These are phyloP conservation scores for Apiotrichum siamense DNA, from an alignment of 1,284 basidiomycete genomes.

Conservation along the genomic window DNA sequence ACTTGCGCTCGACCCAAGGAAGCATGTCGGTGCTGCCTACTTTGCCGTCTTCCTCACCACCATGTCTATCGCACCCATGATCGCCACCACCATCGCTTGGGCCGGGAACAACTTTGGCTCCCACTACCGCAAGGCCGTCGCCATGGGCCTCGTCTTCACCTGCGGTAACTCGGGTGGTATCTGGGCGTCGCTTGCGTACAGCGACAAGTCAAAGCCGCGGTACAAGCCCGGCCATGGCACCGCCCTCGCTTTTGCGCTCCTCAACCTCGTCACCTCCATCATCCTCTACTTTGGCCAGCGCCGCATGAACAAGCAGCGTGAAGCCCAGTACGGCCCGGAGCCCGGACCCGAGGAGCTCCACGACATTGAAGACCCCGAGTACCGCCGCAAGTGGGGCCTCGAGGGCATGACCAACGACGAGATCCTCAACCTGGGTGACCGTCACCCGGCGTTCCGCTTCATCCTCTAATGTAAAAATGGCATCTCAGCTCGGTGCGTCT, in stretches of 20 bases:
- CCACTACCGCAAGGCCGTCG: slow-evolving; percentile 46
- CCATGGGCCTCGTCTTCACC: slow-evolving; percentile 51
- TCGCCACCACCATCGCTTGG: slow-evolving; percentile 49
- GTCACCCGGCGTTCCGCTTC: slow-evolving; percentile 43
- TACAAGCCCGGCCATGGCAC: slow-evolving; percentile 44
- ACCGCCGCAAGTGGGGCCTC: slow-evolving; percentile 43
- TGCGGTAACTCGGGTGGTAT: slow-evolving; percentile 50
- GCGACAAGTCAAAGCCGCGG: slow-evolving; percentile 30
- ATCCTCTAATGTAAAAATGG: slow-evolving; percentile 27
- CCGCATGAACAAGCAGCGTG: slow-evolving; percentile 44
- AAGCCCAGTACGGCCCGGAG: slow-evolving; percentile 39
- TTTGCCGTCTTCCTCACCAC: slow-evolving; percentile 49
- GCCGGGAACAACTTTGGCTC: slow-evolving; percentile 46
- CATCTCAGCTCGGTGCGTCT: too few species aligned
- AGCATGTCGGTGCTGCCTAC: slow-evolving; percentile 40
- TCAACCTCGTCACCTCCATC: slow-evolving; percentile 36
- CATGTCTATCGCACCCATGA: slow-evolving; percentile 44
- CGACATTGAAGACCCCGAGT: slow-evolving; percentile 37
- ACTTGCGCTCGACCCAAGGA: slow-evolving; percentile 2
- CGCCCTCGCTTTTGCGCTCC: slow-evolving; percentile 41
- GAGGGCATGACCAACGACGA: slow-evolving; percentile 44
- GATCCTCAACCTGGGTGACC: slow-evolving; percentile 49
- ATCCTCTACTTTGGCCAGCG: slow-evolving; percentile 39
- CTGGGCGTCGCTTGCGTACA: slow-evolving; percentile 47
- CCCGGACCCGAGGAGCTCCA: slow-evolving; percentile 60